Conservation (phyloP, 805 yeast species). For the Myxozyma geophila region DNA sequence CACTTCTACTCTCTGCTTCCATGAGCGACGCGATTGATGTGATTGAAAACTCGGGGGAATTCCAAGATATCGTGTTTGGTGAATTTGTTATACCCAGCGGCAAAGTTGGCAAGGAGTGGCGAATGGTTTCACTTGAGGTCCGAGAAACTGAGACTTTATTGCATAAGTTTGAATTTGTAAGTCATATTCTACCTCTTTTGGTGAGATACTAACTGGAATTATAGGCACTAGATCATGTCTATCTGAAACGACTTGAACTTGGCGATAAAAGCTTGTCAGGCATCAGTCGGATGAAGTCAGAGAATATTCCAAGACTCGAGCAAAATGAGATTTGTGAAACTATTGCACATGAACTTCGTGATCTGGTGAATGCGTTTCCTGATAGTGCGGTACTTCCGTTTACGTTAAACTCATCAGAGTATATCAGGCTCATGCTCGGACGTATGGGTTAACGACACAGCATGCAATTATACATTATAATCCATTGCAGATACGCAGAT, state of each 20-base stretch:
- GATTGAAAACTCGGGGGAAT: neutral
- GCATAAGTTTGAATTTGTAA: constrained; percentile 2
- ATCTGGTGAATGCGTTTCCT: neutral
- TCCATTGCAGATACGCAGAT: too few species aligned
- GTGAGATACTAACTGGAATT: neutral
- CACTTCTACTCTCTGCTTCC: neutral
- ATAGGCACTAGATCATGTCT: neutral
- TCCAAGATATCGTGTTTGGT: neutral
- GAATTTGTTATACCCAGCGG: neutral
- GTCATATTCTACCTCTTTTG: neutral
- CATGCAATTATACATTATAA: too few species aligned
- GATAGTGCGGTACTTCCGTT: neutral
- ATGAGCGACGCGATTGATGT: neutral
- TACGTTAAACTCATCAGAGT: neutral
- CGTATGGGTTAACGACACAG: neutral
- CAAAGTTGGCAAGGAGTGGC: neutral
- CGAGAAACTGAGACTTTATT: neutral
- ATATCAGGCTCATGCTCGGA: neutral
- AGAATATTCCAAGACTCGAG: neutral
- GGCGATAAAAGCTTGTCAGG: neutral
- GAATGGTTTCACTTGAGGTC: neutral
- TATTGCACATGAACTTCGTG: neutral
- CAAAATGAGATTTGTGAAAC: neutral
- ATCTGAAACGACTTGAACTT: neutral
- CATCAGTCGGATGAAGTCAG: neutral